A percentile compares a stretch with the other conserved stretches of the same genome.
These are phyloP conservation scores for Phytophthora sansomeana DNA, from an alignment of 352 stramenopile genomes.

Conservation along the genomic window DNA sequence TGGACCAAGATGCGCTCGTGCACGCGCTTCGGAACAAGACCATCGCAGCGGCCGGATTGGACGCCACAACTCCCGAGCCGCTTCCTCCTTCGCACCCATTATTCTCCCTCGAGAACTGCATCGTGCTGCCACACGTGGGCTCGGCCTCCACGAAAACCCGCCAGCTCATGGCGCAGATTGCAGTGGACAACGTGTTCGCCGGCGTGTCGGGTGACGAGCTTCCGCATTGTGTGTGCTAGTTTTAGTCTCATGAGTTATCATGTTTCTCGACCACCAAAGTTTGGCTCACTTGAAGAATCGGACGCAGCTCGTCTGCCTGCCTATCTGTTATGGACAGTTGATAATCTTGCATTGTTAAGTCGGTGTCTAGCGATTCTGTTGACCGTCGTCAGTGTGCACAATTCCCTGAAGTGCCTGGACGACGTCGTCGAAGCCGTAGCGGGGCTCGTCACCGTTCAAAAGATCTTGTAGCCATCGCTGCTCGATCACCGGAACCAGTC, in stretches of 20 bases:
- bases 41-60: constrained; percentile 71
- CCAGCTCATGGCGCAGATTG: constrained; percentile 77
- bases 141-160: constrained; percentile 65
- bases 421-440: constrained; percentile 49
- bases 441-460: constrained; percentile 32
- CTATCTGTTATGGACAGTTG: constrained; percentile 10
- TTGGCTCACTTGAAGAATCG: background rate
- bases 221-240: constrained; percentile 47
- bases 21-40: constrained; percentile 45
- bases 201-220: constrained; percentile 51
- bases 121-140: constrained; percentile 55
- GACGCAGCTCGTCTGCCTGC: too few species aligned
- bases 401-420: constrained; percentile 36
- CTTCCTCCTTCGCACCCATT: constrained; percentile 82
- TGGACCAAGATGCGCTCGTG: constrained; percentile 84
- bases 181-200: constrained; percentile 62
- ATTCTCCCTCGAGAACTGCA: constrained; percentile 68
- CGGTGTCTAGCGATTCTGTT: constrained; percentile 16
- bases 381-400: constrained; percentile 16
- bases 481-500: constrained; percentile 39
- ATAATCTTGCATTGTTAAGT: constrained; percentile 16
- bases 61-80: constrained; percentile 92
- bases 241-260: background rate
- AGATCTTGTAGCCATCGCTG: constrained; percentile 39
- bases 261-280: background rate